Evolutionary conservation across 192 early-diverging fungal genomes (phyloP).

Genomic region (Phlyctochytrium arcticum): DNA sequence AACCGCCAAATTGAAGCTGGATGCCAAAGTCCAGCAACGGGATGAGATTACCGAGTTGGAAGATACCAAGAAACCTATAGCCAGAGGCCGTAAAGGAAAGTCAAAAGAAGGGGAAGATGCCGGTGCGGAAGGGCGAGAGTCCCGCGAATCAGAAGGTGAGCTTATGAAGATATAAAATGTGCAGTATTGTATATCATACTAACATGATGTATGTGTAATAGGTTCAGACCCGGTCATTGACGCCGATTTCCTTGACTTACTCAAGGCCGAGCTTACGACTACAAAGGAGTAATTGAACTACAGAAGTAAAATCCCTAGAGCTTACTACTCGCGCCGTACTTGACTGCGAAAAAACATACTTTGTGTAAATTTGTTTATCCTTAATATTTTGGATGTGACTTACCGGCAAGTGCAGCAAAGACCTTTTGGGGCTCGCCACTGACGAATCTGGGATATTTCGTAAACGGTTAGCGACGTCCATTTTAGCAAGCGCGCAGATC

Average conservation of each 20-base stretch:
- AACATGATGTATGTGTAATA: no score
- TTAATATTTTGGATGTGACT: neutral
- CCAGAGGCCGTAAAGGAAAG: neutral
- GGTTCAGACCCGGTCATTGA: neutral
- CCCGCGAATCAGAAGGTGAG: neutral
- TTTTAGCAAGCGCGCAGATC: neutral
- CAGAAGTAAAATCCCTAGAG: neutral
- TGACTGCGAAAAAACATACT: constrained; percentile 4
- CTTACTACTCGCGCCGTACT: constrained; percentile 19
- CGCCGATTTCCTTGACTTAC: neutral
- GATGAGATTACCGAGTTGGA: constrained; percentile 3
- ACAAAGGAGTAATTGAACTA: neutral
- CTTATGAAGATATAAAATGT: no score
- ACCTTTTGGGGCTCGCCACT: constrained; percentile 21
- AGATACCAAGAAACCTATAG: no score
- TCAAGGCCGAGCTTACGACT: neutral
- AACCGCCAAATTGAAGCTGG: constrained; percentile 59
- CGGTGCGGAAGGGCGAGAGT: neutral
- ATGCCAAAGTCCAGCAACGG: constrained; percentile 38
- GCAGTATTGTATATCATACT: no score
- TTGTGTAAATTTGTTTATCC: neutral
- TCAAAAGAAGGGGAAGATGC: neutral
- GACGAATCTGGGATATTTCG: constrained; percentile 13
- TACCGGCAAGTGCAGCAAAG: constrained; percentile 18
- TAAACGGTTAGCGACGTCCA: neutral